A percentile compares a stretch with the other conserved stretches of the same genome.
Evolutionary conservation across 805 yeast genomes (phyloP).

Genomic region (Torulaspora gathmanii): DNA sequence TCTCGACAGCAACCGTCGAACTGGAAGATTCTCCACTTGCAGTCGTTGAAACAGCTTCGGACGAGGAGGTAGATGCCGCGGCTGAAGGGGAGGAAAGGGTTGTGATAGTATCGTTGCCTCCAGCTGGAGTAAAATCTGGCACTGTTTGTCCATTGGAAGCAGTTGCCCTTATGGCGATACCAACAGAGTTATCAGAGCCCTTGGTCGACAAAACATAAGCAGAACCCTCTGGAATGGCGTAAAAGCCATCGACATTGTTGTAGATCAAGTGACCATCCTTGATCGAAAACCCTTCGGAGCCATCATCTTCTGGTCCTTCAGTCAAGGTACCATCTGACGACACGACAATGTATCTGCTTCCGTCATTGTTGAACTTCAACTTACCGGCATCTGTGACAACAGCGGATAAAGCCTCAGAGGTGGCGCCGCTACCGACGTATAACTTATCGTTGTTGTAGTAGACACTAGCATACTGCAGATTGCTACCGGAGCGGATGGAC

Average conservation of each 20-base stretch:
- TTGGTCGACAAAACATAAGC: conserved; percentile 27
- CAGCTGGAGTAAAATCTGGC: conserved; percentile 19
- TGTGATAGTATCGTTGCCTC: background rate
- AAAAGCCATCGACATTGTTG: conserved; percentile 36
- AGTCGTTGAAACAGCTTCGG: conserved; percentile 9
- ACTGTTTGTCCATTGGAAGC: conserved; percentile 15
- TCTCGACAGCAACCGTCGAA: background rate
- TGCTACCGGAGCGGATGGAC: conserved; percentile 37
- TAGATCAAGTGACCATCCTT: conserved; percentile 37
- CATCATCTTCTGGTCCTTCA: conserved; percentile 25
- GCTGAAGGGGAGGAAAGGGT: background rate
- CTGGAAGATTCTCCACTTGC: background rate
- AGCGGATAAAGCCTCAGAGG: conserved; percentile 17
- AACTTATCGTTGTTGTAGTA: conserved; percentile 20
- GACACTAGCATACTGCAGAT: conserved; percentile 33
- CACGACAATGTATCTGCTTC: conserved; percentile 28
- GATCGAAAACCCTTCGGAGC: conserved; percentile 39
- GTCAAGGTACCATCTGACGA: conserved; percentile 22
- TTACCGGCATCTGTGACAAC: conserved; percentile 35
- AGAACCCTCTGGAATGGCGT: conserved; percentile 36
- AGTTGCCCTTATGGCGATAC: conserved; percentile 20
- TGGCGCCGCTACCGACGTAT: conserved; percentile 12
- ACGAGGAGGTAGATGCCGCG: conserved; percentile 21
- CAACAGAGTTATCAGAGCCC: conserved; percentile 23
- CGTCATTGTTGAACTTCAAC: conserved; percentile 30